Conservation (phyloP, 805 yeast genomes). For the Scheffersomyces ergatensis region DNA sequence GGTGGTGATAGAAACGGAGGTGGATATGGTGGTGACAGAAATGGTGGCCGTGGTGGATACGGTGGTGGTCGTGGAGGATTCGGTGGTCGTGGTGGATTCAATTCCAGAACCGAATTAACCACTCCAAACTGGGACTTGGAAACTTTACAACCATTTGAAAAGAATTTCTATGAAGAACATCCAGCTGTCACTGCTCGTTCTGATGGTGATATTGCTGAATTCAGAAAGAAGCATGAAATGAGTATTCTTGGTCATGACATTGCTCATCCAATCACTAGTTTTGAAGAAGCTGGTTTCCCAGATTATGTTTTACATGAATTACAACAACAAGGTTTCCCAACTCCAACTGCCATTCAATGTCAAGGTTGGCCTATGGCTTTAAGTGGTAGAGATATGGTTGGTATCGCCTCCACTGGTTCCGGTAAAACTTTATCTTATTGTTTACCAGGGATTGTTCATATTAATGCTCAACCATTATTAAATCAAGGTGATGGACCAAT, state of each 20-base stretch:
- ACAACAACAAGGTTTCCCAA: constrained; percentile 86
- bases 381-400: constrained; percentile 98
- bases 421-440: constrained; percentile 98
- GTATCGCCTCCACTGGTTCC: constrained; percentile 98
- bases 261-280: constrained; percentile 89
- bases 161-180: constrained; percentile 89
- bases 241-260: constrained; percentile 76
- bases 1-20: constrained; percentile 18
- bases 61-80: constrained; percentile 29
- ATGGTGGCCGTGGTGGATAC: constrained; percentile 35
- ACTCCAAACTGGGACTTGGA: constrained; percentile 82
- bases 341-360: constrained; percentile 95
- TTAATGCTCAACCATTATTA: constrained; percentile 95
- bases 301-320: constrained; percentile 88
- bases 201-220: constrained; percentile 66
- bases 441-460: constrained; percentile 95
- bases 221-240: constrained; percentile 87
- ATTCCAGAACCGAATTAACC: constrained; percentile 48
- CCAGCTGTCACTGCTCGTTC: constrained; percentile 73
- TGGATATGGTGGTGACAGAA: constrained; percentile 18
- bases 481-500: constrained; percentile 96
- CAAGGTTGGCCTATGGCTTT: constrained; percentile 99
- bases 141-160: constrained; percentile 83
- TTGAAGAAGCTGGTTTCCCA: constrained; percentile 98
- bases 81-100: constrained; percentile 36